phyloP scores from a whole-genome alignment of 139 green algal species.

The Chlorella ohadii region DNA sequence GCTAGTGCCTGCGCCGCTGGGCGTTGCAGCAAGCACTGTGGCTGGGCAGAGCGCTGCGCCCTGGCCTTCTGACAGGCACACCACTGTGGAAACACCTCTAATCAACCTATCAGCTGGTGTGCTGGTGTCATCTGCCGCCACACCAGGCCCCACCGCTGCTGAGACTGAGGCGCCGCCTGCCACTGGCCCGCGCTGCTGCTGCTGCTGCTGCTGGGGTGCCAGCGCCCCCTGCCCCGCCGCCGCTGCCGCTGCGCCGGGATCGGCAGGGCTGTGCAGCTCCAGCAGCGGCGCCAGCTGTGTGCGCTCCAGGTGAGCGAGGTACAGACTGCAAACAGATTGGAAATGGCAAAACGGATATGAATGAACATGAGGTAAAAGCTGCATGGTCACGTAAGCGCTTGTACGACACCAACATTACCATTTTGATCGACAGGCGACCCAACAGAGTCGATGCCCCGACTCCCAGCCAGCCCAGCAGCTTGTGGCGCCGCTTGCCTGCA shows the following conservation, averaged over 20 bases:
- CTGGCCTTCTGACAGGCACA: neutral
- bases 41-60: conserved; percentile 6
- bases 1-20: neutral
- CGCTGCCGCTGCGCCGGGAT: neutral
- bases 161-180: neutral
- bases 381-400: too few relatives aligned
- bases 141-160: neutral
- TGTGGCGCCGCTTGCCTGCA: neutral
- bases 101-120: neutral
- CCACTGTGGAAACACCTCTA: neutral
- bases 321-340: conserved; percentile 68
- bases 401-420: too few relatives aligned
- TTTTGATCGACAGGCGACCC: too few relatives aligned
- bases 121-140: neutral
- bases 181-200: conserved; percentile 4
- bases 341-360: neutral
- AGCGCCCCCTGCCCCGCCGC: neutral
- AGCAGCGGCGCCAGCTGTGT: conserved; percentile 63
- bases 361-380: too few relatives aligned
- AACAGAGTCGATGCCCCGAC: too few relatives aligned
- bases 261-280: neutral
- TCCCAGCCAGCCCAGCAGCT: neutral
- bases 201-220: neutral
- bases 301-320: conserved; percentile 87
- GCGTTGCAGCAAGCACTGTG: neutral